Evolutionary conservation across 2,329 filamentous ascomycete genomes (phyloP).

Genomic region (Metarhizium anisopliae): DNA sequence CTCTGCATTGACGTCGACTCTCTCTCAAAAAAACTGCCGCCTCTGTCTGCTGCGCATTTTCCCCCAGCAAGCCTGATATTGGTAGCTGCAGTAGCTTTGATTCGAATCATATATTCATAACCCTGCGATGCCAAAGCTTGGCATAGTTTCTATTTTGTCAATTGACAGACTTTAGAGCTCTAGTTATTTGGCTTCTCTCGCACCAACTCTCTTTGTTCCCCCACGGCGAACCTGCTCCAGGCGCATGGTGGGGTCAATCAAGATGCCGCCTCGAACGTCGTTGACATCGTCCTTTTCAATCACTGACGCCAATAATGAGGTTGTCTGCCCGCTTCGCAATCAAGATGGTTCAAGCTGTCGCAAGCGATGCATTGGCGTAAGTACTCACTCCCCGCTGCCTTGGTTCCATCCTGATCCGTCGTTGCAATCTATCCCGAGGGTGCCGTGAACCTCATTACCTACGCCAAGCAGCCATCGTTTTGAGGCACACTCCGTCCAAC

Average conservation of each 20-base stretch:
- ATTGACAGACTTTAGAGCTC: neutral
- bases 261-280: conserved; percentile 83
- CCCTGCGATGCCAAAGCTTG: neutral
- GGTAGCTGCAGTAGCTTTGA: neutral
- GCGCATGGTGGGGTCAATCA: conserved; percentile 39
- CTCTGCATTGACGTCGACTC: neutral
- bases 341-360: conserved; percentile 95
- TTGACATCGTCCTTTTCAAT: conserved; percentile 88
- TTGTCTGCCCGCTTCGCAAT: conserved; percentile 90
- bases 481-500: neutral
- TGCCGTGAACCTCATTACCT: neutral
- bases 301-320: conserved; percentile 87
- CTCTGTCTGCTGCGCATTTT: neutral
- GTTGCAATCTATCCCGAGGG: neutral
- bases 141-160: neutral
- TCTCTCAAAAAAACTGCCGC: neutral
- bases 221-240: neutral
- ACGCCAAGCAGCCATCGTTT: neutral
- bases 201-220: neutral
- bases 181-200: neutral
- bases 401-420: neutral
- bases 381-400: conserved; percentile 32
- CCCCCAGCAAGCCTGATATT: neutral
- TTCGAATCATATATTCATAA: neutral
- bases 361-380: conserved; percentile 96